Evolutionary conservation across 306 rosid genomes (phyloP).

Genomic region (Comarum palustre): DNA sequence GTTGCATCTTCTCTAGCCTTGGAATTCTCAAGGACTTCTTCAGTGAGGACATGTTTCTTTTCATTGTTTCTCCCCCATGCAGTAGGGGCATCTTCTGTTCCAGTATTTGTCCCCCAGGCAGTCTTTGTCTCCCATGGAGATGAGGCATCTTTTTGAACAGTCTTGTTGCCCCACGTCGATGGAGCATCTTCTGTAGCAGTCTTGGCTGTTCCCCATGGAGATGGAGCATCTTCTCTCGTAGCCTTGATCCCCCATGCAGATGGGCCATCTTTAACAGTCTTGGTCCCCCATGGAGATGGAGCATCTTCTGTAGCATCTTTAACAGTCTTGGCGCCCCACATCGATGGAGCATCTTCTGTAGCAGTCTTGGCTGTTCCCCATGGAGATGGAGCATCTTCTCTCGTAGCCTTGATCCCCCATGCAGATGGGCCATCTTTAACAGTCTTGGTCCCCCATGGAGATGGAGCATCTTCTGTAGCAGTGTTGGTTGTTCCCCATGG

Average conservation of each 20-base stretch:
- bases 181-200: slow-evolving; percentile 5
- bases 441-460: not conserved
- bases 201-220: not conserved
- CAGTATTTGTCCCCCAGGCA: not conserved
- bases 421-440: slow-evolving; percentile 8
- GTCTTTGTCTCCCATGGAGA: slow-evolving; percentile 10
- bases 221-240: not conserved
- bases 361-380: not conserved
- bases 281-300: not conserved
- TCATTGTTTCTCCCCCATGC: not conserved
- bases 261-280: not conserved
- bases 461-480: not conserved
- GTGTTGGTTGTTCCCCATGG: not conserved
- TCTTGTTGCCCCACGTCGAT: not conserved
- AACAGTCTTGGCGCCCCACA: slow-evolving; percentile 8
- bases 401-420: not conserved
- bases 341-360: not conserved
- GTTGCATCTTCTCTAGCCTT: not conserved
- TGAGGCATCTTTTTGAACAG: not conserved
- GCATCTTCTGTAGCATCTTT: not conserved
- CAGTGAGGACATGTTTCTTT: too few relatives aligned
- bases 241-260: slow-evolving; percentile 9
- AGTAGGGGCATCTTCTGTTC: slow-evolving; percentile 8
- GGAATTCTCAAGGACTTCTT: not conserved
- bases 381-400: not conserved